Conservation (phyloP, 768 basidiomycete species). For the Russula ochroleuca region DNA sequence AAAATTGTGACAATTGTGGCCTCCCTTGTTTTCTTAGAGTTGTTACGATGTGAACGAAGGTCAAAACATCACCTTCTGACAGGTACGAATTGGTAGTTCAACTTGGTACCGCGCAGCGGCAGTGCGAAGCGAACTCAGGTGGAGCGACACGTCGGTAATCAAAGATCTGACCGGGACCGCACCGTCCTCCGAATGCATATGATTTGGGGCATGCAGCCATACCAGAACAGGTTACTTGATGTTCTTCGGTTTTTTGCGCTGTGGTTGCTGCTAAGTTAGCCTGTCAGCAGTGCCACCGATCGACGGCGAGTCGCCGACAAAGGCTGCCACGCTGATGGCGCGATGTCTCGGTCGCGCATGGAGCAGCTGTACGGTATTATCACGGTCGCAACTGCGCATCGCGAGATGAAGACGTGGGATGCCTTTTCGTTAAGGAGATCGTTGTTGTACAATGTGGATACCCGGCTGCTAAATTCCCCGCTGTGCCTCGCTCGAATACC, state of each 20-base stretch:
- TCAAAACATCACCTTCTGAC: not conserved
- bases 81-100: not conserved
- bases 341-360: not conserved
- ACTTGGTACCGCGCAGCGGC: too few species aligned
- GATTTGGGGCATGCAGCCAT: too few species aligned
- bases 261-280: not conserved
- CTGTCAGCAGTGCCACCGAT: not conserved
- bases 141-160: not conserved
- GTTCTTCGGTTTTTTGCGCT: not conserved
- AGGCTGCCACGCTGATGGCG: not conserved
- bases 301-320: too few species aligned
- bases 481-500: not conserved
- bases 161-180: not conserved
- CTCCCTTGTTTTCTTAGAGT: conserved; percentile 13
- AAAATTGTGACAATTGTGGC: conserved; percentile 10
- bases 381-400: not conserved
- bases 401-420: not conserved
- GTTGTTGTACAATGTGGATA: not conserved
- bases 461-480: not conserved
- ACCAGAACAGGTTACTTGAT: not conserved
- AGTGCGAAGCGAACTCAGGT: not conserved
- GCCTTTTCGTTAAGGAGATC: not conserved
- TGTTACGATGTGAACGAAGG: conserved; percentile 16
- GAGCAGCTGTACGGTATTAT: not conserved
- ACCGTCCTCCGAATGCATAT: not conserved